Conservation (phyloP, 1,284 basidiomycete genomes). For the Rhodotorula sp. region DNA sequence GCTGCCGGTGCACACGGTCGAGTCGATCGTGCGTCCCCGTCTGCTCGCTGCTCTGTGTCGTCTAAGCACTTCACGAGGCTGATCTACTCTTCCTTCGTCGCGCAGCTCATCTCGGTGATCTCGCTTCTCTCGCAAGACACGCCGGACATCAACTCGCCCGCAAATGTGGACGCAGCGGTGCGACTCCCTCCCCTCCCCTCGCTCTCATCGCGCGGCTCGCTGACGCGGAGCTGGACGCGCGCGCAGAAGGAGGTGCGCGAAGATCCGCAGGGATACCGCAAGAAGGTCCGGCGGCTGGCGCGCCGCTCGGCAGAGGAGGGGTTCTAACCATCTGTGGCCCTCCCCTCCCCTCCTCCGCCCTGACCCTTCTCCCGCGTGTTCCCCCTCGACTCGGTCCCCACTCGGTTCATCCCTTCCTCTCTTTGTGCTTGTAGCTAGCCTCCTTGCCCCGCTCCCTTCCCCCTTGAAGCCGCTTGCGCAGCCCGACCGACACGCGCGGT, state of each 20-base stretch:
- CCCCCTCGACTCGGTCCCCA: neutral
- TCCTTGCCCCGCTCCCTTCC: neutral
- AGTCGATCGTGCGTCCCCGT: constrained; percentile 79
- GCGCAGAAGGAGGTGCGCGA: constrained; percentile 72
- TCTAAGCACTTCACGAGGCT: neutral
- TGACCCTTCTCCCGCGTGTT: neutral
- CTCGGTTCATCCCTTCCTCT: neutral
- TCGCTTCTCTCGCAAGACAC: constrained; percentile 89
- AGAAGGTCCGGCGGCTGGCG: constrained; percentile 85
- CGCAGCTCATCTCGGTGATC: constrained; percentile 90
- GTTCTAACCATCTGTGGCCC: constrained; percentile 48
- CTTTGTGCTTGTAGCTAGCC: constrained; percentile 1
- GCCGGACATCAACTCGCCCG: constrained; percentile 92
- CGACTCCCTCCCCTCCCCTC: neutral
- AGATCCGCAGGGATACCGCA: constrained; percentile 80
- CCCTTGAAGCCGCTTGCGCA: too few species aligned
- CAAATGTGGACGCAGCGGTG: constrained; percentile 89
- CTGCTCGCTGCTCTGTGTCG: neutral
- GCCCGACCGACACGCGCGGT: too few species aligned
- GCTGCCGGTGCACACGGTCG: constrained; percentile 95
- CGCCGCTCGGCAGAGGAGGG: constrained; percentile 83
- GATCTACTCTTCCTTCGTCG: neutral
- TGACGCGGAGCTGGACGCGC: neutral
- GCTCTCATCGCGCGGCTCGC: neutral
- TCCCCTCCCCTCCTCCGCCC: neutral